These are phyloP conservation scores for Penicillium sp. DNA, from an alignment of 2,329 filamentous ascomycete species.

Conservation along the genomic window DNA sequence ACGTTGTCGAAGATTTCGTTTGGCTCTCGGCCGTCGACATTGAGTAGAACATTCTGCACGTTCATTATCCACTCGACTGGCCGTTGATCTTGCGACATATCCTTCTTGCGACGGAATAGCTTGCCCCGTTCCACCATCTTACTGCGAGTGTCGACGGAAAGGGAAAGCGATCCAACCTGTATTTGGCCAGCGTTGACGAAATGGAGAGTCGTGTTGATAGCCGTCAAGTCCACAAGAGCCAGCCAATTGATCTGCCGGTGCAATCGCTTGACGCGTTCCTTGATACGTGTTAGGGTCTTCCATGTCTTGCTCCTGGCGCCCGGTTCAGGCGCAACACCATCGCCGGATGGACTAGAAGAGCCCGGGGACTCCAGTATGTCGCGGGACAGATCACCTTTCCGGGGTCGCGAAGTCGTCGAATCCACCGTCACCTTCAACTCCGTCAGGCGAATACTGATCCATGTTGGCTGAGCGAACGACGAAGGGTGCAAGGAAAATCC, in stretches of 20 bases:
- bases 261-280: slow-evolving; percentile 79
- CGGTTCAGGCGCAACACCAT: slow-evolving; percentile 16
- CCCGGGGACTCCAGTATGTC: slow-evolving; percentile 23
- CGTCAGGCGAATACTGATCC: slow-evolving; percentile 83
- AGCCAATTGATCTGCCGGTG: slow-evolving; percentile 87
- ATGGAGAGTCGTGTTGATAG: slow-evolving; percentile 71
- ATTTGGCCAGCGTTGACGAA: slow-evolving; percentile 78
- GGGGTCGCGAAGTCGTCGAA: slow-evolving; percentile 55
- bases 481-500: slow-evolving; percentile 86
- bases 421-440: slow-evolving; percentile 84
- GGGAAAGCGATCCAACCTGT: slow-evolving; percentile 76
- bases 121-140: slow-evolving; percentile 89
- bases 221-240: slow-evolving; percentile 81
- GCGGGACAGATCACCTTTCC: slow-evolving; percentile 19
- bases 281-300: slow-evolving; percentile 71
- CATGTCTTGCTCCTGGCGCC: slow-evolving; percentile 65
- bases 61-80: slow-evolving; percentile 95
- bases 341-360: slow-evolving; percentile 26
- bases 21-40: slow-evolving; percentile 75
- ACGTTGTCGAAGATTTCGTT: slow-evolving; percentile 85
- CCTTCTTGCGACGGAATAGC: slow-evolving; percentile 76
- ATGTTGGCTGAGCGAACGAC: slow-evolving; percentile 95
- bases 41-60: slow-evolving; percentile 81
- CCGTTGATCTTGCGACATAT: slow-evolving; percentile 59
- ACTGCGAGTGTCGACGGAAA: slow-evolving; percentile 84